A percentile compares a stretch with the other conserved stretches of the same genome.
Evolutionary conservation across 768 basidiomycete genomes (phyloP).

Genomic region (Postia placenta): DNA sequence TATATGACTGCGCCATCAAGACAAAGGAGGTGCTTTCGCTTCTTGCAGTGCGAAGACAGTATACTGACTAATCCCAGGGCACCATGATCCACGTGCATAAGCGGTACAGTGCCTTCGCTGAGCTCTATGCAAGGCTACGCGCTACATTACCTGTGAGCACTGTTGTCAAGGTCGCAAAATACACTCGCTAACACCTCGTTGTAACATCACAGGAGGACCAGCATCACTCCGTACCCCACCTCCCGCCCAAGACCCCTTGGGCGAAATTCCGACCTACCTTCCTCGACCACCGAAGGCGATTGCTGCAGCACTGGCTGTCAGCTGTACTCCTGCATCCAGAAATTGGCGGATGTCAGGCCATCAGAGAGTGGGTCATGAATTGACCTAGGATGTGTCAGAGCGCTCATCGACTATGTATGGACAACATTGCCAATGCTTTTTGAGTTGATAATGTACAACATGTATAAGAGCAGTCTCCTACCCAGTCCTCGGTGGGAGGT

Average conservation of each 20-base stretch:
- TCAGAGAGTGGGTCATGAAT: conserved; percentile 57
- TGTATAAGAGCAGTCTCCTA: no score
- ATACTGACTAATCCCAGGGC: conserved; percentile 28
- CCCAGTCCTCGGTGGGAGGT: no score
- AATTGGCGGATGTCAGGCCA: conserved; percentile 54
- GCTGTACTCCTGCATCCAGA: conserved; percentile 64
- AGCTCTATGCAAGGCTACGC: conserved; percentile 42
- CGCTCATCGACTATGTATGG: no score
- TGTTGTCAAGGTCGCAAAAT: background rate
- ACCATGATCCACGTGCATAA: conserved; percentile 61
- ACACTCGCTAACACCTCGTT: background rate
- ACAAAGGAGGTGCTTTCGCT: conserved; percentile 46
- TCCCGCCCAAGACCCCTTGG: conserved; percentile 67
- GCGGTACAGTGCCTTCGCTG: conserved; percentile 60
- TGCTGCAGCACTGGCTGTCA: conserved; percentile 62
- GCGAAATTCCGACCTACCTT: conserved; percentile 64
- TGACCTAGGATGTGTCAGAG: no score
- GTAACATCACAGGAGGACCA: conserved; percentile 42
- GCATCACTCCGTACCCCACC: conserved; percentile 43
- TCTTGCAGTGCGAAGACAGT: conserved; percentile 4
- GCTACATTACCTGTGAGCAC: conserved; percentile 48
- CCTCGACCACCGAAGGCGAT: conserved; percentile 54
- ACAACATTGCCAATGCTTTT: no score
- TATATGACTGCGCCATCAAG: conserved; percentile 65
- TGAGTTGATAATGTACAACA: no score